Evolutionary conservation across 176 grass and related monocot species (phyloP), one percentile per base, ranked within the genome.

Genomic region (Carex scoparia): DNA sequence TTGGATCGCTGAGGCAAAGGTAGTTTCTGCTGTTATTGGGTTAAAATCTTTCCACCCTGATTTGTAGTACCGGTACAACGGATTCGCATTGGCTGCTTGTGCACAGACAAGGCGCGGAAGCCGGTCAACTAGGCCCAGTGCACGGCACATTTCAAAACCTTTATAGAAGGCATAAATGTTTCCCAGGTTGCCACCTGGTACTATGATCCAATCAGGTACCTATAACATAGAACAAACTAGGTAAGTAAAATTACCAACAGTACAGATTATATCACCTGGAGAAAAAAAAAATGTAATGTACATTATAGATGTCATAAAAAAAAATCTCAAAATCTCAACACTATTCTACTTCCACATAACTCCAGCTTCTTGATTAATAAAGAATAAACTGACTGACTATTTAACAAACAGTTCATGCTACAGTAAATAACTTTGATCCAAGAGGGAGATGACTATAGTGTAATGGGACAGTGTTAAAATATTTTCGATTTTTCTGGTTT

Each of bases 91-190:
- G 79, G 95, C 88, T 4, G 95, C 92, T 86, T 98, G 95, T 0
- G 95, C 95, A 0, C 95, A 98, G 61, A 98, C 93, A 10, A 98
- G 92, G 53, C 88, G 88, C 0, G 95, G 95, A 69, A 94, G 18
- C 1, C 91, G 89, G 72, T 94, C 92, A 5, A 98, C 95, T 0
- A 98, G 89, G 0, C 93, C 95, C 27, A 98, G 91, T 37, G 74
- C 81, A 51, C 91, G 91, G 76, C 95, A 98, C 91, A 98, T 98
- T 86, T 98, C 93, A 10, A 98, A 98, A 15, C 91, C 96, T 80
- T 98, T 98, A 85, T 98, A 98, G 86, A 98, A 98, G 0, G 95
- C 95, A 86, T 95, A 98, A 37, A 95, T 98, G 85, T 98, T 98
- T 12, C 95, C 95, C 0, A 98, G 89, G 27, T 95, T 95, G 82